Conservation (phyloP, 2,329 filamentous ascomycete genomes). For the Diaporthe helianthi region DNA sequence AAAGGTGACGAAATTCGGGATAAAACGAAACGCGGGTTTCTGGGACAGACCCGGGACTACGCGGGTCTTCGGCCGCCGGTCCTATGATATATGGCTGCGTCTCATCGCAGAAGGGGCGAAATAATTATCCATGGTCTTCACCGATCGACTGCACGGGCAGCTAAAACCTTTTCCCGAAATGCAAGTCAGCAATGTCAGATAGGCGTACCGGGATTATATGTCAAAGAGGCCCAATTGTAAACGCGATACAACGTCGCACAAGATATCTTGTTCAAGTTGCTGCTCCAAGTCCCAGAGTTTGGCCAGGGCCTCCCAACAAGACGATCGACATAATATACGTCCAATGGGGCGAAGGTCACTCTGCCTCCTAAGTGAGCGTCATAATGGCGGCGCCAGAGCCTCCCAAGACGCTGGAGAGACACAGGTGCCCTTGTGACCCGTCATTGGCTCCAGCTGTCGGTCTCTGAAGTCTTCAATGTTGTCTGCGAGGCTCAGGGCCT, state of each 20-base stretch:
- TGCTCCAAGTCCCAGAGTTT: too few relatives aligned
- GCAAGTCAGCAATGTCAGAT: conserved; percentile 1
- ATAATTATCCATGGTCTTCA: not conserved
- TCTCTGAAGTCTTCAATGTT: too few relatives aligned
- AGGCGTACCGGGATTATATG: not conserved
- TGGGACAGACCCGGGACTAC: not conserved
- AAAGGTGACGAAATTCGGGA: too few relatives aligned
- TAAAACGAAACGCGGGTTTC: too few relatives aligned
- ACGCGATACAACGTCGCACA: not conserved
- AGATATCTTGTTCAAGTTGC: too few relatives aligned
- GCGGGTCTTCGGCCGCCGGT: too few relatives aligned
- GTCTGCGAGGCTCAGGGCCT: too few relatives aligned
- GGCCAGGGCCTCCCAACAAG: not conserved
- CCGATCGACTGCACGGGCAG: not conserved
- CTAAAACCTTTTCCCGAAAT: not conserved
- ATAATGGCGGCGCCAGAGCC: not conserved
- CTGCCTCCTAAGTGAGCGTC: not conserved
- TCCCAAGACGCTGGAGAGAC: not conserved
- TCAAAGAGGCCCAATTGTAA: not conserved
- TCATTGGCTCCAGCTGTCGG: not conserved
- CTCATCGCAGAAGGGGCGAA: not conserved
- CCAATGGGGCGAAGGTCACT: not conserved
- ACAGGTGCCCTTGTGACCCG: not conserved
- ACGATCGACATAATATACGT: not conserved
- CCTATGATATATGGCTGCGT: not conserved